Base-by-base conservation (phyloP, 192 early-diverging fungal species). In the Lunasporangiospora selenospora region DNA sequence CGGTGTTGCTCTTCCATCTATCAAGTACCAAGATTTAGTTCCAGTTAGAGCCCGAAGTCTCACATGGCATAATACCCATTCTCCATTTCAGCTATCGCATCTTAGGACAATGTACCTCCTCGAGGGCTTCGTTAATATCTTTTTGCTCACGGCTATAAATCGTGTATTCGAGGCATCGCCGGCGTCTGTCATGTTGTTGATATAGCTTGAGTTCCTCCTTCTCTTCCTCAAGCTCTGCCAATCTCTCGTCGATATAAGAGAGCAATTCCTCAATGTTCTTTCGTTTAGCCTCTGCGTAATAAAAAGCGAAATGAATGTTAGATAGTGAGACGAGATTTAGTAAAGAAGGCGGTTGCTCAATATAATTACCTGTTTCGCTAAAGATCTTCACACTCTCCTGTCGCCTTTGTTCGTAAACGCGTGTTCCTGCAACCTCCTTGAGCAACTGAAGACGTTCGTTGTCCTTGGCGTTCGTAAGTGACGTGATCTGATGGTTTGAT, bases 381-480 rank as follows among this genome's bases (percentile, higher is more conserved):
- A 99, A 91, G 45, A 97, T 89, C 75, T 94, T 95, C 53, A 93
- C 80, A 83, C 92, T 94, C 76, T 92, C 95, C 37, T 86, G 75
- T 52, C 97, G 84, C 7, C 94, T 83, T 55, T 93, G 85, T 83
- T 99, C 97, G 66, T 99, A 99, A 9, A 98, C 92, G 29, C 89
- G 81, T 7, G 97, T 99, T 24, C 97, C 97, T 5, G 97, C 97
- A n/a, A 99, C 95, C 54, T 98, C 96, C 65, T 98, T 99, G 15
- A 99, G 83, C 40, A 99, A 58, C 33, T 91, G 83, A 52, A 99
- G 71, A 6, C 97, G 81, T 77, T 97, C 97, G 23, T 71, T 59
- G 60, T 99, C 97, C 67, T 97, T 95, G 2, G 94, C 95, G 51
- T 96, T 95, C 15, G 96, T 98, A 45, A 99, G 81, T 1, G 91